phyloP scores from a whole-genome alignment of 1,139 yeast genomes.

The Debaryomyces fabryi region DNA sequence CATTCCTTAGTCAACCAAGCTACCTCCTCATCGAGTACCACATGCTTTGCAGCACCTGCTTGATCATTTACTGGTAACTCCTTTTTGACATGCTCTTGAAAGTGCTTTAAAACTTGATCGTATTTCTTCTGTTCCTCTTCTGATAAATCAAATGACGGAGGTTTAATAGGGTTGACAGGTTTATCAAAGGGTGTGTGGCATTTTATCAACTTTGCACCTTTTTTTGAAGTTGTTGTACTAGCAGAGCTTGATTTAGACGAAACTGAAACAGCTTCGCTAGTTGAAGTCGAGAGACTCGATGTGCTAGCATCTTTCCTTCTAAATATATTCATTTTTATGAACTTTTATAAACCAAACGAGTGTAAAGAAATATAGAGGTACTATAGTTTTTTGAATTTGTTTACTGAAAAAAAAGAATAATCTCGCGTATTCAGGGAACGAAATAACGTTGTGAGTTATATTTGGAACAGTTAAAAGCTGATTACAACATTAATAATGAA shows the following conservation, averaged over 20 bases:
- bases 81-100: conserved; percentile 22
- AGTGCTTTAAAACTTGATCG: conserved; percentile 27
- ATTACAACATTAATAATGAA: conserved; percentile 2
- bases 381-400: not conserved
- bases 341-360: not conserved
- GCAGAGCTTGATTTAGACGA: conserved; percentile 18
- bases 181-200: conserved; percentile 44
- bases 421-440: conserved; percentile 2
- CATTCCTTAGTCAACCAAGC: conserved; percentile 95
- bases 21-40: conserved; percentile 56
- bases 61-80: conserved; percentile 29
- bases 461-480: not conserved
- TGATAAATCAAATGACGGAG: conserved; percentile 33
- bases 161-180: conserved; percentile 39
- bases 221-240: conserved; percentile 13
- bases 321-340: conserved; percentile 22
- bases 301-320: conserved; percentile 17
- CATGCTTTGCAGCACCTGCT: conserved; percentile 23
- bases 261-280: conserved; percentile 19
- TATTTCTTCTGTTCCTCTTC: conserved; percentile 34
- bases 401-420: not conserved
- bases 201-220: conserved; percentile 27
- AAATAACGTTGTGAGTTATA: not conserved
- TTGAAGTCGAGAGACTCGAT: conserved; percentile 12
- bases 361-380: not conserved